phyloP scores from a whole-genome alignment of 2,329 filamentous ascomycete species.

The Ophiostoma piceae region DNA sequence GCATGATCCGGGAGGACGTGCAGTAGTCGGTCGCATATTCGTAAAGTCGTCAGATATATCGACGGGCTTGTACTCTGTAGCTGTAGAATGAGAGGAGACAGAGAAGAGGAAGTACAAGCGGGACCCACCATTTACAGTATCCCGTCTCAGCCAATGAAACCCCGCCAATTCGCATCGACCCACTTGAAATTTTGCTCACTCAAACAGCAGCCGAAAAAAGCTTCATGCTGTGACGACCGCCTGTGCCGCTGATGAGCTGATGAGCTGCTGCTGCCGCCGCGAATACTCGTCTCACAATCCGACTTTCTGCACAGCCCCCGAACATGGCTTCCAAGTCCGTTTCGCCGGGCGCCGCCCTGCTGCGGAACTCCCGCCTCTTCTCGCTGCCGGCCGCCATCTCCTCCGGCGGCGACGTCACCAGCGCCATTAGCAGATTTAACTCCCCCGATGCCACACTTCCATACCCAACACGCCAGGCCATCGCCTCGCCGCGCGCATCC shows the following conservation, averaged over 20 bases:
- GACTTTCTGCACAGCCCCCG: not conserved
- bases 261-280: not conserved
- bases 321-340: slow-evolving; percentile 36
- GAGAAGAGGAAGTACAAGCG: slow-evolving; percentile 7
- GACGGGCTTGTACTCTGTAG: not conserved
- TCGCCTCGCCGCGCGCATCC: slow-evolving; percentile 70
- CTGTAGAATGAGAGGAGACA: not conserved
- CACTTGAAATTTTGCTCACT: slow-evolving; percentile 15
- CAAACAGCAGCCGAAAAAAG: not conserved
- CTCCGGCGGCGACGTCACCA: slow-evolving; percentile 50
- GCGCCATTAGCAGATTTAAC: slow-evolving; percentile 40
- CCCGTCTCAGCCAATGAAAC: not conserved
- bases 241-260: slow-evolving; percentile 6
- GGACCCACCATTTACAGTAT: slow-evolving; percentile 1
- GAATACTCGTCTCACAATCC: not conserved
- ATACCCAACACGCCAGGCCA: slow-evolving; percentile 76
- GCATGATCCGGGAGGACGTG: not conserved
- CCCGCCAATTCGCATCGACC: not conserved
- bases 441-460: slow-evolving; percentile 68
- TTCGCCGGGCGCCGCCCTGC: slow-evolving; percentile 62
- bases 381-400: slow-evolving; percentile 74
- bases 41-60: slow-evolving; percentile 4
- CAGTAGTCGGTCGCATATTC: not conserved
- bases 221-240: slow-evolving; percentile 7
- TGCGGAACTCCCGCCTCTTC: slow-evolving; percentile 86